phyloP scores from a whole-genome alignment of 2,329 filamentous ascomycete species.

The Clonostachys solani region DNA sequence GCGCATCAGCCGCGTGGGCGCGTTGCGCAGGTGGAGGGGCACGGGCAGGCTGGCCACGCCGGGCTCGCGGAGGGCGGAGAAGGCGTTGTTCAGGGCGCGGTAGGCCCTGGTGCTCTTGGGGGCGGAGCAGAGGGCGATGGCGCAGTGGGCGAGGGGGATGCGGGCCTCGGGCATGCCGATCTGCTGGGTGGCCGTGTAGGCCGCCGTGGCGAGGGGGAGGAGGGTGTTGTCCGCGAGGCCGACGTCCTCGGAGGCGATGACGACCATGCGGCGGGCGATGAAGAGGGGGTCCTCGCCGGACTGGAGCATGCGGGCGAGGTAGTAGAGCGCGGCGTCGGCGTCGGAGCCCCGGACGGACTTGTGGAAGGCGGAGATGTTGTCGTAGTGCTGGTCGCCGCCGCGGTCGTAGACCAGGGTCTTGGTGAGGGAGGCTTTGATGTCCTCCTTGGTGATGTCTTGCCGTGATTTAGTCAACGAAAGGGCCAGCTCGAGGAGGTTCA shows the following conservation, averaged over 20 bases:
- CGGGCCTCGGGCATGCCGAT: conserved; percentile 93
- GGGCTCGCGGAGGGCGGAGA: conserved; percentile 74
- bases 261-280: conserved; percentile 87
- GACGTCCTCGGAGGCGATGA: conserved; percentile 92
- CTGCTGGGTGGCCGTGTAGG: conserved; percentile 85
- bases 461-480: conserved; percentile 59
- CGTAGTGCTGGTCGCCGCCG: conserved; percentile 94
- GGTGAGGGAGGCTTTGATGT: conserved; percentile 78
- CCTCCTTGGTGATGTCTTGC: conserved; percentile 63
- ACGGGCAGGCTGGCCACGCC: conserved; percentile 79
- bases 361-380: conserved; percentile 95
- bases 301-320: conserved; percentile 91
- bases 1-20: conserved; percentile 88
- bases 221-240: conserved; percentile 84
- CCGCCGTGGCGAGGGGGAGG: conserved; percentile 77
- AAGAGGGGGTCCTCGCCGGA: conserved; percentile 92
- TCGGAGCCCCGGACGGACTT: conserved; percentile 89
- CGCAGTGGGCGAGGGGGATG: conserved; percentile 85
- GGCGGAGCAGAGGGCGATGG: conserved; percentile 74
- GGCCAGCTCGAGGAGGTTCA: conserved; percentile 88
- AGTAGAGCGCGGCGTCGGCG: conserved; percentile 86
- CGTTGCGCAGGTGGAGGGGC: conserved; percentile 85
- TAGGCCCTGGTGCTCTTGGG: conserved; percentile 88
- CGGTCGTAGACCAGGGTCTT: conserved; percentile 94
- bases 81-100: conserved; percentile 74